A percentile compares a stretch with the other conserved stretches of the same genome.
Conservation (phyloP, 805 yeast genomes). For the Teunomyces atbi region DNA sequence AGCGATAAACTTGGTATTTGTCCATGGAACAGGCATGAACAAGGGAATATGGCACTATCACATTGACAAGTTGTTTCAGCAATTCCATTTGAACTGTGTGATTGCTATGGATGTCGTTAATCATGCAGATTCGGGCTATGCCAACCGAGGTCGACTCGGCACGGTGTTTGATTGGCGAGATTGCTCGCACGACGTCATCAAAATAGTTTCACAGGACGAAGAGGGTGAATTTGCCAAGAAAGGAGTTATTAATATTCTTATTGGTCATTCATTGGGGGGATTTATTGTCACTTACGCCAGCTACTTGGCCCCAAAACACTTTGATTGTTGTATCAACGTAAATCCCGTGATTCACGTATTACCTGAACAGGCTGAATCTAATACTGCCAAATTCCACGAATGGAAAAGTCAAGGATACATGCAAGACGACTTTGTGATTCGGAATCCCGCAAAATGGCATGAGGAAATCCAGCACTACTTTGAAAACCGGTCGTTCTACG, state of each 20-base stretch:
- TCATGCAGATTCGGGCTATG: conserved; percentile 68
- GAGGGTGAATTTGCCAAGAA: conserved; percentile 28
- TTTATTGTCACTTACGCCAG: conserved; percentile 49
- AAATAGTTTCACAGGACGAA: conserved; percentile 44
- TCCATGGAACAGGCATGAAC: conserved; percentile 66
- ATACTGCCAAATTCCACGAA: neutral
- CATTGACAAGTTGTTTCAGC: conserved; percentile 41
- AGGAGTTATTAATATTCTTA: conserved; percentile 42
- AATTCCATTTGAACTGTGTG: conserved; percentile 37
- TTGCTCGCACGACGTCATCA: conserved; percentile 58
- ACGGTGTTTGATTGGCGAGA: conserved; percentile 61
- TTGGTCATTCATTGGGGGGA: conserved; percentile 83
- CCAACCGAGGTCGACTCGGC: conserved; percentile 57
- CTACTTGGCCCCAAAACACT: conserved; percentile 49
- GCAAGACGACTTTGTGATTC: neutral
- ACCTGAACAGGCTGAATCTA: neutral
- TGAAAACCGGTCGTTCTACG: neutral
- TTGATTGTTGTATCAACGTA: conserved; percentile 51
- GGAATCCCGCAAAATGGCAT: neutral
- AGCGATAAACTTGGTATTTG: conserved; percentile 50
- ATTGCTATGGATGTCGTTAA: conserved; percentile 57
- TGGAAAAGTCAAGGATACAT: conserved; percentile 5
- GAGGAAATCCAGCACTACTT: neutral
- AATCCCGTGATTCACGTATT: conserved; percentile 55
- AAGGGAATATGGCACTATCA: conserved; percentile 63